Percentiles rank a stretch among this genome's conserved stretches.
phyloP scores from a whole-genome alignment of 1,139 yeast species.

The Lodderomyces oxycetoniae region DNA sequence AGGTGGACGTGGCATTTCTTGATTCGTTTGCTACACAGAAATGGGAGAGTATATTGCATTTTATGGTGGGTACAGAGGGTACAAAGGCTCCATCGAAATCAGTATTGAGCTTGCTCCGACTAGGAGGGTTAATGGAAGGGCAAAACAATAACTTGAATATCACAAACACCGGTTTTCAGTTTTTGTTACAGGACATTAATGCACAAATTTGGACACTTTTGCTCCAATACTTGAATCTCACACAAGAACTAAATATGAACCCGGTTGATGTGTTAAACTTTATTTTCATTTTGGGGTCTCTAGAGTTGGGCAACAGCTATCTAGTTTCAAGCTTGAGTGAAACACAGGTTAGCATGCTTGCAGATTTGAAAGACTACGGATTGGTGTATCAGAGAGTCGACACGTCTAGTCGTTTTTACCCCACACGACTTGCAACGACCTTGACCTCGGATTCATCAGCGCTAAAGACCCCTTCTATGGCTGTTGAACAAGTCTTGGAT shows the following conservation, averaged over 20 bases:
- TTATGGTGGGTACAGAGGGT: constrained; percentile 90
- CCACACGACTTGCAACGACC: constrained; percentile 87
- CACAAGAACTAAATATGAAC: constrained; percentile 85
- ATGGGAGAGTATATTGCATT: constrained; percentile 95
- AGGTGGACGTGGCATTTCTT: constrained; percentile 58
- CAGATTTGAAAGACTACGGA: constrained; percentile 89
- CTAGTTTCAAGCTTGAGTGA: constrained; percentile 65
- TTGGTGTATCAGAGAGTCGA: constrained; percentile 73
- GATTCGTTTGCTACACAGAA: constrained; percentile 78
- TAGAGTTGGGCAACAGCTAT: constrained; percentile 87
- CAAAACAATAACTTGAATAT: constrained; percentile 50
- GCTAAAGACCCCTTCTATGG: constrained; percentile 64
- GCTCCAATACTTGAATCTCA: constrained; percentile 78
- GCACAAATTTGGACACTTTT: constrained; percentile 94
- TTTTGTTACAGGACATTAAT: constrained; percentile 83
- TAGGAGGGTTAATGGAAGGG: constrained; percentile 83
- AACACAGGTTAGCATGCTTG: constrained; percentile 82
- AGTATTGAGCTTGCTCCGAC: constrained; percentile 59
- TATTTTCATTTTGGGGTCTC: constrained; percentile 86
- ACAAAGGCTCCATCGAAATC: constrained; percentile 63
- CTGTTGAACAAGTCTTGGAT: constrained; percentile 54
- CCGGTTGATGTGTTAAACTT: constrained; percentile 94
- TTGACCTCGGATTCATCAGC: constrained; percentile 79
- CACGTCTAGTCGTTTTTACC: constrained; percentile 67
- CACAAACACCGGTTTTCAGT: constrained; percentile 91